Evolutionary conservation across 768 basidiomycete species (phyloP), one percentile per base, ranked within the genome.

Genomic region (Boletus subparvulus): DNA sequence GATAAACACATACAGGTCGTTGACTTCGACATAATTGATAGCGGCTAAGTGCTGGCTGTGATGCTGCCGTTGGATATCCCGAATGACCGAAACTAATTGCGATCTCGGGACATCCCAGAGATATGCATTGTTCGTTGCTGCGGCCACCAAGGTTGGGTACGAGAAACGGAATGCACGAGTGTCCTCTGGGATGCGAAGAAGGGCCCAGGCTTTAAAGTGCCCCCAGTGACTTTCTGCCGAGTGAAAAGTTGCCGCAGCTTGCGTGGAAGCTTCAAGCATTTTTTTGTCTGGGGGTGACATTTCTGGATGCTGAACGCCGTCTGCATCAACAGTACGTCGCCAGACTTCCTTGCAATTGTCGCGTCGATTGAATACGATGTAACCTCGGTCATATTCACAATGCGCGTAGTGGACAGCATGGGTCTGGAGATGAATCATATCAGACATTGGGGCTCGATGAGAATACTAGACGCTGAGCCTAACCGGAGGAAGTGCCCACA

Each of bases 331-430:
- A 7, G 75, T 63, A 28, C 64, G 77, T 30, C 86, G 75, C 91
- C 90, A 93, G 14, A 91, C 82, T 66, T 93, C 91, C 60, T 86
- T 86, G 59, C 72, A 64, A 10, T 78, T 77, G 30, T 76, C 78
- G 21, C 67, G 44, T 32, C 86, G 80, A 63, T 91, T 86, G 66
- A 90, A 88, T 46, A 92, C 73, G 46, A 91, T 73, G 64, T 81
- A 90, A 10, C 91, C 90, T 30, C 79, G 72, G 14, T 76, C 83
- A 60, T 90, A 93, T 69, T 92, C 91, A 61, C 83, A 80, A 63
- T 92, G 90, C 0, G 89, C 88, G 46, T 76, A 80, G 14, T 30
- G 48, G 33, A 55, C 53, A 51, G 36, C 52, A 50, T 62, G 55
- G 48, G 21, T 53, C 62, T 66, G 24, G 19, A 42, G 35, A 33